phyloP scores from a whole-genome alignment of 2,329 filamentous ascomycete species.

The Aureobasidium vineae region DNA sequence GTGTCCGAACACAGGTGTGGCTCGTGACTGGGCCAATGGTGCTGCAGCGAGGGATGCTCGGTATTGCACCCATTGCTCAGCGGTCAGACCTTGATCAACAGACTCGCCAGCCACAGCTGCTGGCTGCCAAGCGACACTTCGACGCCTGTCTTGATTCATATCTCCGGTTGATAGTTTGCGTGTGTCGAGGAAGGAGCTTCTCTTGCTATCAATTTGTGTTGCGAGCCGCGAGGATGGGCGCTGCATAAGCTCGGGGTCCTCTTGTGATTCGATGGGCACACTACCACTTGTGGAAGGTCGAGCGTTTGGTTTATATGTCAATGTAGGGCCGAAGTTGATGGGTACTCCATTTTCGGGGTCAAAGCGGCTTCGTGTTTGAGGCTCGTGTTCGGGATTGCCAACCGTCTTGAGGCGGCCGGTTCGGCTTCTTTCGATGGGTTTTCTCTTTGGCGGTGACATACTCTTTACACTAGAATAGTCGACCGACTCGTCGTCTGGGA shows the following conservation, averaged over 20 bases:
- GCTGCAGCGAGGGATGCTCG: constrained; percentile 59
- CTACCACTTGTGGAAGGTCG: constrained; percentile 56
- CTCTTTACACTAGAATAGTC: constrained; percentile 71
- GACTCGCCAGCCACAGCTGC: constrained; percentile 54
- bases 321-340: constrained; percentile 82
- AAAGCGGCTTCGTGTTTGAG: constrained; percentile 45
- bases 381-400: constrained; percentile 53
- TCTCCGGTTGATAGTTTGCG: constrained; percentile 30
- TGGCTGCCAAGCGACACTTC: constrained; percentile 78
- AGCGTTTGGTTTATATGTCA: constrained; percentile 61
- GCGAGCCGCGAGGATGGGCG: constrained; percentile 27
- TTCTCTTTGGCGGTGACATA: constrained; percentile 45
- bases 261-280: neutral
- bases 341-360: constrained; percentile 55
- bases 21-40: constrained; percentile 44
- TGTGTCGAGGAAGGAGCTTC: constrained; percentile 39
- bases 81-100: constrained; percentile 58
- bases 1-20: constrained; percentile 25
- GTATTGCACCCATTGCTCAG: constrained; percentile 82
- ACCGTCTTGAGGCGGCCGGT: constrained; percentile 79
- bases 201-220: constrained; percentile 28
- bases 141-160: constrained; percentile 51
- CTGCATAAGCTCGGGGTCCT: neutral
- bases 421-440: constrained; percentile 64
- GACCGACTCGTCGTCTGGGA: constrained; percentile 62